These are phyloP conservation scores for Aspergillus tanneri DNA, from an alignment of 2,329 filamentous ascomycete species.

Conservation along the genomic window DNA sequence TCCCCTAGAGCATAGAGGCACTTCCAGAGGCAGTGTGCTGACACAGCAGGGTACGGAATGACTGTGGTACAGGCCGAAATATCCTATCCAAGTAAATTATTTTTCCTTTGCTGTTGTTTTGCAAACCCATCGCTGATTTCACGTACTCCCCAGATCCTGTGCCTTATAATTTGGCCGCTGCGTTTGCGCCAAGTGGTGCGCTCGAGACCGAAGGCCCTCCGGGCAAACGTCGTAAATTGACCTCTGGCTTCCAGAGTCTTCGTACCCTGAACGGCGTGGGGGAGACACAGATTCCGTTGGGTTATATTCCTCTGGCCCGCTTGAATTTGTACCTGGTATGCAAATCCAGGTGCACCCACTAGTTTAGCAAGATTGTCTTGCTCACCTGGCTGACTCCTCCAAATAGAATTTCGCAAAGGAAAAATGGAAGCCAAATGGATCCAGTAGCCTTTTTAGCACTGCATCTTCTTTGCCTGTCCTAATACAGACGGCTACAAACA, in stretches of 20 bases:
- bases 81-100: constrained; percentile 14
- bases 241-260: constrained; percentile 20
- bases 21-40: neutral
- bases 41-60: no score
- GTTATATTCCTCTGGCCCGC: constrained; percentile 36
- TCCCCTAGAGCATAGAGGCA: neutral
- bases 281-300: constrained; percentile 20
- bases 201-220: constrained; percentile 20
- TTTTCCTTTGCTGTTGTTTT: neutral
- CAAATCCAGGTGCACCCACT: neutral
- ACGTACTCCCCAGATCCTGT: constrained; percentile 19
- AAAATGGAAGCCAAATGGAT: neutral
- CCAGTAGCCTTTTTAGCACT: neutral
- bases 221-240: constrained; percentile 36
- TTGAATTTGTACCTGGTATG: constrained; percentile 34
- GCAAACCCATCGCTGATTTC: neutral
- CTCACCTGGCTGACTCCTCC: neutral
- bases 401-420: constrained; percentile 21
- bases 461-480: constrained; percentile 22
- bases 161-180: constrained; percentile 24
- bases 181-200: constrained; percentile 20
- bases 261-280: constrained; percentile 18
- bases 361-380: neutral
- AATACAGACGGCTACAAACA: constrained; percentile 13
- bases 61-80: constrained; percentile 13